A percentile compares a stretch with the other conserved stretches of the same genome.
Evolutionary conservation across 225 moss, liverwort and hornwort species (phyloP).

Genomic region (Bryoerythrophyllum caledonicum): DNA sequence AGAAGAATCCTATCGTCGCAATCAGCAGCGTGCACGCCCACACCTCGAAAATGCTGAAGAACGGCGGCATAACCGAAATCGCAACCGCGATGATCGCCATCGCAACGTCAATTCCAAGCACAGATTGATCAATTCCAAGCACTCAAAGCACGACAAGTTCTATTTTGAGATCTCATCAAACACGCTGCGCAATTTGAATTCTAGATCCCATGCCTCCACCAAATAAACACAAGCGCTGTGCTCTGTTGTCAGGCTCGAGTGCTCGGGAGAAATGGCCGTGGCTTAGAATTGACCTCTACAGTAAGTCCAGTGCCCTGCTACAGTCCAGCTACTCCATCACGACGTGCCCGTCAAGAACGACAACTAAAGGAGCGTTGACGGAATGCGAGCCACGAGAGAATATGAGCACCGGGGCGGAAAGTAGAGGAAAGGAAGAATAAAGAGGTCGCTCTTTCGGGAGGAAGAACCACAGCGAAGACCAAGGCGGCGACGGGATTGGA

Average conservation of each 20-base stretch:
- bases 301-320: not conserved
- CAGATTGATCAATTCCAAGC: not conserved
- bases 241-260: not conserved
- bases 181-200: not conserved
- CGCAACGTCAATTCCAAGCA: not conserved
- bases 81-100: conserved; percentile 47
- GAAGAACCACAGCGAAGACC: not conserved
- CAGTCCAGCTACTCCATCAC: not conserved
- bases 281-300: conserved; percentile 7
- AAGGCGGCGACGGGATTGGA: not conserved
- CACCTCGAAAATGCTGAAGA: conserved; percentile 51
- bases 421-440: not conserved
- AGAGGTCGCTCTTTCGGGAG: not conserved
- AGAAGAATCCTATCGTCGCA: conserved; percentile 35
- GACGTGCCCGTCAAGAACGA: conserved; percentile 31
- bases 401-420: not conserved
- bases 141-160: too few species aligned
- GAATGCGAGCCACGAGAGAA: not conserved
- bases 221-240: not conserved
- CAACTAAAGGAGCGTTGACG: conserved; percentile 43
- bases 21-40: conserved; percentile 47
- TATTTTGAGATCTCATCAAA: not conserved
- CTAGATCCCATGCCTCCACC: not conserved
- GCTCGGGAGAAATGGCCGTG: not conserved
- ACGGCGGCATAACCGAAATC: conserved; percentile 47